Evolutionary conservation across 306 rosid genomes (phyloP).

Genomic region (Vigna reflexopilosa): DNA sequence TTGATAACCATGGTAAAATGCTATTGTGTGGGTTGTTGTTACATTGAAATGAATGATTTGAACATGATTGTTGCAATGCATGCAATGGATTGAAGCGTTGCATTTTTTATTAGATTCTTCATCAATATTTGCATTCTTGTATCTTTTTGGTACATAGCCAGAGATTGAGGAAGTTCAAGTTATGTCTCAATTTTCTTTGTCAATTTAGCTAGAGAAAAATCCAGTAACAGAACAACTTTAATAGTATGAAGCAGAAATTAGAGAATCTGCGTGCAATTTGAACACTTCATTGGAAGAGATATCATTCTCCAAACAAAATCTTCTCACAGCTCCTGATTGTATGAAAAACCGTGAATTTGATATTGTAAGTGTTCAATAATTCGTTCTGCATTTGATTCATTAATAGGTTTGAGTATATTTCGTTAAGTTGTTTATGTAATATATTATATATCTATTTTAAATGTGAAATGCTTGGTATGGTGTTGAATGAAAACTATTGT

Average conservation of each 20-base stretch:
- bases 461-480: too few species aligned
- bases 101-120: not conserved
- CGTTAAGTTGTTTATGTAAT: not conserved
- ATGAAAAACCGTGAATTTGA: conserved; percentile 56
- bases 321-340: conserved; percentile 43
- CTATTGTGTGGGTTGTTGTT: not conserved
- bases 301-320: conserved; percentile 47
- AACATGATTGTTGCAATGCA: conserved; percentile 24
- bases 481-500: too few species aligned
- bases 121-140: not conserved
- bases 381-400: conserved; percentile 2
- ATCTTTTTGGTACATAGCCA: not conserved
- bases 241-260: conserved; percentile 62
- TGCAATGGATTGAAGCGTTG: not conserved
- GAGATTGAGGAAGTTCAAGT: not conserved
- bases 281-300: conserved; percentile 50
- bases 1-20: not conserved
- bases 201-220: conserved; percentile 11
- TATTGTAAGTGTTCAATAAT: conserved; percentile 53
- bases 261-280: conserved; percentile 54
- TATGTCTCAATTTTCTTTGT: conserved; percentile 8
- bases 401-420: not conserved
- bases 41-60: conserved; percentile 34
- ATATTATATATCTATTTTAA: too few species aligned
- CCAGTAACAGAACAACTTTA: conserved; percentile 7